Evolutionary conservation across 768 basidiomycete species (phyloP).

Genomic region (Dacryopinax primogenitus): DNA sequence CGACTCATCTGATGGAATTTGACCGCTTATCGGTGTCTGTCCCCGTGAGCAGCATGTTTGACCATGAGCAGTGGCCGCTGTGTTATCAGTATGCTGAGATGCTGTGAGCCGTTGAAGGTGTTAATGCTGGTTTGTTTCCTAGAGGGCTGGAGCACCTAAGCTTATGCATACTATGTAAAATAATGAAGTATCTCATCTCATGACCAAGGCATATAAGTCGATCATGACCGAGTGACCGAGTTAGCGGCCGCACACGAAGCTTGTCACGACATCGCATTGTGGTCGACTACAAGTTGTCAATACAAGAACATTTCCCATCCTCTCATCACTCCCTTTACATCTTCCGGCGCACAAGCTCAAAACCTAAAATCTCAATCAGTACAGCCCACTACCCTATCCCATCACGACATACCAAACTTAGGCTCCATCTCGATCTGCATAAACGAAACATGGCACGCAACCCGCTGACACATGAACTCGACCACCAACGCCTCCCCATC

Average conservation of each 20-base stretch:
- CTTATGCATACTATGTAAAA: too few species aligned
- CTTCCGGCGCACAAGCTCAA: background rate
- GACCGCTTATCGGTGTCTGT: background rate
- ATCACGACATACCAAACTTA: background rate
- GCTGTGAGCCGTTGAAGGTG: too few species aligned
- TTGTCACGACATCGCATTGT: too few species aligned
- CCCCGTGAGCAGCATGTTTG: background rate
- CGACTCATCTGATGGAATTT: background rate
- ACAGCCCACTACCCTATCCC: background rate
- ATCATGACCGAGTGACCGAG: too few species aligned
- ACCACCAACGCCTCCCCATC: background rate
- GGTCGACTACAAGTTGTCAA: too few species aligned
- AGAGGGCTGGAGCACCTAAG: too few species aligned
- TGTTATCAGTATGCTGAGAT: background rate
- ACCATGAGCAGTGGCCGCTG: background rate
- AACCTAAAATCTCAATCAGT: background rate
- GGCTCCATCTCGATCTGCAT: background rate
- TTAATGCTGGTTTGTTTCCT: too few species aligned
- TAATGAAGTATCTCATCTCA: too few species aligned
- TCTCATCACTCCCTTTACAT: too few species aligned
- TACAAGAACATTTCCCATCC: too few species aligned
- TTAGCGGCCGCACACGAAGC: too few species aligned
- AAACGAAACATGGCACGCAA: background rate
- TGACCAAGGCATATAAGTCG: too few species aligned
- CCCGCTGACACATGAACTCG: background rate